A percentile compares a stretch with the other conserved stretches of the same genome.
phyloP scores from a whole-genome alignment of 768 basidiomycete genomes.

The Mycena sanguinolenta region DNA sequence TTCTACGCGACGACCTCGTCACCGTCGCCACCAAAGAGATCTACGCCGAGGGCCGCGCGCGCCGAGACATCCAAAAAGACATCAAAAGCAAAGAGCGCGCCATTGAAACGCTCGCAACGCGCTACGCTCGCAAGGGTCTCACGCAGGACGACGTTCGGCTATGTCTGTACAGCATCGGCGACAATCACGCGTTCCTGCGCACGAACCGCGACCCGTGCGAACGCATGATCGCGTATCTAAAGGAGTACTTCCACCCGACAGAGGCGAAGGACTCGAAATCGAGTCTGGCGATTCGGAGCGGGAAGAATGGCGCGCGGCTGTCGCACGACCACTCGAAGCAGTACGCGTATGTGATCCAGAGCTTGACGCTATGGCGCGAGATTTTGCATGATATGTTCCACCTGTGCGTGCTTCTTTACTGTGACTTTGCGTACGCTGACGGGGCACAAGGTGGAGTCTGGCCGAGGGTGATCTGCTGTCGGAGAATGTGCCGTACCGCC shows the following conservation, averaged over 20 bases:
- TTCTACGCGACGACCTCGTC: constrained; percentile 84
- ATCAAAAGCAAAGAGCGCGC: constrained; percentile 89
- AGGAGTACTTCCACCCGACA: constrained; percentile 82
- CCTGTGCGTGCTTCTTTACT: constrained; percentile 66
- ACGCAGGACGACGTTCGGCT: constrained; percentile 78
- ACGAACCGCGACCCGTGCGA: constrained; percentile 92
- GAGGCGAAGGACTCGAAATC: constrained; percentile 72
- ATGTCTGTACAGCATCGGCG: constrained; percentile 89
- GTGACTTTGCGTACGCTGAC: background rate
- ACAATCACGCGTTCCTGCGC: constrained; percentile 90
- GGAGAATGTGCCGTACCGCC: constrained; percentile 78
- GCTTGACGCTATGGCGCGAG: constrained; percentile 88
- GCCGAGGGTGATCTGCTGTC: constrained; percentile 88
- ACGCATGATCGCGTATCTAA: constrained; percentile 82
- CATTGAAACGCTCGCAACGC: constrained; percentile 78
- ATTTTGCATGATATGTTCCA: constrained; percentile 93
- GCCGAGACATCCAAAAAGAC: constrained; percentile 86
- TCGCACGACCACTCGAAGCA: constrained; percentile 90
- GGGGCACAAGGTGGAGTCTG: constrained; percentile 46
- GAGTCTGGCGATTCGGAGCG: constrained; percentile 85
- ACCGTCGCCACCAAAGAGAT: constrained; percentile 87
- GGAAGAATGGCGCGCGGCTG: constrained; percentile 82
- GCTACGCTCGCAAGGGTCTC: constrained; percentile 71
- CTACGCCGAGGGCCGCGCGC: constrained; percentile 75
- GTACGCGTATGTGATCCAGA: constrained; percentile 88